Evolutionary conservation across 306 rosid genomes (phyloP).

Genomic region (Casuarina equisetifolia): DNA sequence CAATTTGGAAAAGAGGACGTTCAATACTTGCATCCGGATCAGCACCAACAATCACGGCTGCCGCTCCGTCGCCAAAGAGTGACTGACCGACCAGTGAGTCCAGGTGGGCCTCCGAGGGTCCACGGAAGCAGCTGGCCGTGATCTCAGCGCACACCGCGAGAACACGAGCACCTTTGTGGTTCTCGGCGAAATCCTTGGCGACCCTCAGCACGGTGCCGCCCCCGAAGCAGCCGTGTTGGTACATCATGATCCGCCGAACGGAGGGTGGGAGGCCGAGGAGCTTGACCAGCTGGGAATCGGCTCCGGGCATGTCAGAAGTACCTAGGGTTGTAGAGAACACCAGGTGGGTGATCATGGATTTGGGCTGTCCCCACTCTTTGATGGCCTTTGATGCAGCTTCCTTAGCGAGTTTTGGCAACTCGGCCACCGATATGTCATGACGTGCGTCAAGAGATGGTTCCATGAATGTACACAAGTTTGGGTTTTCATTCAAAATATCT

Average conservation of each 20-base stretch:
- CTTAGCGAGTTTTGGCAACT: conserved; percentile 55
- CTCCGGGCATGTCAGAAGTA: conserved; percentile 60
- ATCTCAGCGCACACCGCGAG: conserved; percentile 67
- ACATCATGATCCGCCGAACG: conserved; percentile 63
- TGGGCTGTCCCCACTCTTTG: conserved; percentile 69
- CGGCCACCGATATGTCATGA: conserved; percentile 58
- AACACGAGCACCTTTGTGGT: conserved; percentile 50
- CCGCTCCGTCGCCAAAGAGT: conserved; percentile 56
- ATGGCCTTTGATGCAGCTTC: conserved; percentile 56
- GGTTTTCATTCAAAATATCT: conserved; percentile 48
- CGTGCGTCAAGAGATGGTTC: conserved; percentile 59
- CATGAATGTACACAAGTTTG: conserved; percentile 48
- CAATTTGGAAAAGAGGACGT: conserved; percentile 45
- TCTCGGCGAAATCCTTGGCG: conserved; percentile 63
- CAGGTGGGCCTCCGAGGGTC: conserved; percentile 51
- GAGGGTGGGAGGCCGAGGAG: conserved; percentile 59
- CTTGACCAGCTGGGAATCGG: conserved; percentile 57
- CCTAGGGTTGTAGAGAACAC: conserved; percentile 64
- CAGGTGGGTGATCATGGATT: conserved; percentile 58
- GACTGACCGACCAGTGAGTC: conserved; percentile 62
- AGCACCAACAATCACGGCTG: conserved; percentile 46
- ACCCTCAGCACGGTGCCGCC: conserved; percentile 67
- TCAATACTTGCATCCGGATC: conserved; percentile 46
- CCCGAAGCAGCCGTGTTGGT: conserved; percentile 66
- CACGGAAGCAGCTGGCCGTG: conserved; percentile 64